Base-by-base conservation (phyloP, 2,329 filamentous ascomycete species). In the Neurospora crassa region DNA sequence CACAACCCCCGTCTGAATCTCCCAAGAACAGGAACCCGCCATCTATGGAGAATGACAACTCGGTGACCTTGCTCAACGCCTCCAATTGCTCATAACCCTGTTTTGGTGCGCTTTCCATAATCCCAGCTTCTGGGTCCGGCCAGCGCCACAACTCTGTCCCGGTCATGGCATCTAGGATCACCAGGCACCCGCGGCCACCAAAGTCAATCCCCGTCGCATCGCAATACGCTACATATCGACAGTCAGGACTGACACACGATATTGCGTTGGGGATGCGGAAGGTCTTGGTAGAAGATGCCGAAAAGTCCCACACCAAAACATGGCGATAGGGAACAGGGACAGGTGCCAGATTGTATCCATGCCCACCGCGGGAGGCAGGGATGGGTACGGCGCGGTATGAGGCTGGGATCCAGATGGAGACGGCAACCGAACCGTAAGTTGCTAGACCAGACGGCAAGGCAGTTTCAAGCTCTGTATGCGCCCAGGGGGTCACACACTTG, bases 361-460 rank as follows among this genome's bases (percentile, higher is more conserved):
- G 45, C 14, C 70, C 71, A 1, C 78, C 78, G 1, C 75, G 75
- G 2, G 75, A 68, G 3, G 76, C 75, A 3, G 78, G 73, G 10
- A 76, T 76, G 0, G 78, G 76, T 8, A 82, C 76, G 12, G 79
- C 78, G 16, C 78, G 79, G 73, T 80, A 82, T 40, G 74, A 78
- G 5, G 81, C 80, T 0, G 81, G 80, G 67, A 82, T 81, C 81
- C 81, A 83, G 37, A 83, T 80, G 8, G 81, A 83, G 0, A 82
- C 79, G 6, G 80, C 79, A 0, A 80, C 76, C 70, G 78, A 80
- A 20, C 81, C 81, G 71, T 82, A 82, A 0, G 81, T 79, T 2
- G 77, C 77, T 1, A 83, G 77, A 20, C 79, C 78, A 12, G 76
- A 78, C 1, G 81, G 81, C 1, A 83, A 76, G 3, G 81, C 81